Evolutionary conservation across 2,329 filamentous ascomycete species (phyloP).

Genomic region (Pestalotiopsis fici): DNA sequence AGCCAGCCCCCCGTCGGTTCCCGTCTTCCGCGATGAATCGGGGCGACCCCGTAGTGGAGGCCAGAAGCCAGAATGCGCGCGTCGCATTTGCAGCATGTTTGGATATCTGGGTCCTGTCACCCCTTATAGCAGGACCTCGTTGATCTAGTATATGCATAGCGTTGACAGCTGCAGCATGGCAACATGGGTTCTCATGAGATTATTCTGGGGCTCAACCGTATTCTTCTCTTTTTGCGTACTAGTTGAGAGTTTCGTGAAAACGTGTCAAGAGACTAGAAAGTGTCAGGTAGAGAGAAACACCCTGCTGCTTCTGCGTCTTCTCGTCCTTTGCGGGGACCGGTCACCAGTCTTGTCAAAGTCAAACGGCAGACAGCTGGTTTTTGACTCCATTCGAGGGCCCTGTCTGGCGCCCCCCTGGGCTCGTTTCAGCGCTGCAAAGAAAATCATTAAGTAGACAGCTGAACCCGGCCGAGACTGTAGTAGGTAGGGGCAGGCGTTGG

Average conservation of each 20-base stretch:
- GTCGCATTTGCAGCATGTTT: neutral
- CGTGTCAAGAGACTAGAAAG: neutral
- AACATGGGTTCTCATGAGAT: neutral
- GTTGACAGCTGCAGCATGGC: constrained; percentile 3
- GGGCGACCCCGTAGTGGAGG: neutral
- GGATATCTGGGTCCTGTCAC: neutral
- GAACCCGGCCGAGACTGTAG: neutral
- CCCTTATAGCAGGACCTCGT: neutral
- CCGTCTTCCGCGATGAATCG: neutral
- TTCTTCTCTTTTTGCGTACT: neutral
- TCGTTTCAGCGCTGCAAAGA: neutral
- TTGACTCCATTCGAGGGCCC: neutral
- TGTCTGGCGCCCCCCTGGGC: neutral
- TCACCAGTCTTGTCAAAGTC: neutral
- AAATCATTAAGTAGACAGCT: neutral
- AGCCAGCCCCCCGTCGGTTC: neutral
- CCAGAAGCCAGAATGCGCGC: neutral
- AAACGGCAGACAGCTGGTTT: neutral
- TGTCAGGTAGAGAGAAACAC: neutral
- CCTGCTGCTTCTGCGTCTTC: neutral
- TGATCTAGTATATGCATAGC: neutral
- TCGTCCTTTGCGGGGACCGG: neutral
- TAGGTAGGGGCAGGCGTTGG: neutral
- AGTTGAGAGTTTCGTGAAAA: neutral
- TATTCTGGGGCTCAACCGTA: neutral